Base-by-base conservation (phyloP, 257 asterid species). In the Gentiana macrophylla region DNA sequence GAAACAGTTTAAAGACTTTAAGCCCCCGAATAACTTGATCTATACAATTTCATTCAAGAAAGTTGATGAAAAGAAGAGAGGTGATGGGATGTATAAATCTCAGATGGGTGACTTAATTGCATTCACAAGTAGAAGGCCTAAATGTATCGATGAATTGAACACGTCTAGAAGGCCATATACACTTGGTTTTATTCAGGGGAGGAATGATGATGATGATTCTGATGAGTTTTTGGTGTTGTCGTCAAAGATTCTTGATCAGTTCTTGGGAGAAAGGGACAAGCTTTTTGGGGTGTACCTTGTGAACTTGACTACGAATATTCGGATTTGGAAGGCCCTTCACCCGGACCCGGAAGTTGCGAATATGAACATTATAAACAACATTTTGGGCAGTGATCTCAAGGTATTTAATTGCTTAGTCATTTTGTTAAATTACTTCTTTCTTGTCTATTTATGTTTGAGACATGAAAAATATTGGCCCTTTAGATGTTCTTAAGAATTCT, bases 41-140 rank as follows among this genome's bases (percentile, higher is more conserved):
- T 77, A 79, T 52, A 13, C 32, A 3, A 66, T 85, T 55, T 36
- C 46, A 7, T 46, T 66, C 36, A 37, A 7, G 63, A 58, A 47
- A 4, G 41, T 59, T 61, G 37, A 52, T 43, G 60, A 63, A 35
- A 46, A 58, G 38, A 67, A 24, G 63, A 59, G 59, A 24, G 24
- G 24, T 24, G 24, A 24, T 33, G 72, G 64, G 6, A 8, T 32
- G 9, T 79, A 78, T 55, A 79, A 80, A 64, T 92, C 92, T 15
- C 74, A 70, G 68, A 3, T 1, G 32, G 82, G 83, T 12, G 94
- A 85, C 57, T 70, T 85, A 34, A 51, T 85, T 35, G 92, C 84
- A 53, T 24, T 85, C 3, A 74, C 84, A 5, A 77, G 74, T 47
- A 78, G 71, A 47, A 78, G 38, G 50, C 94, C 94, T 5, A 74